Evolutionary conservation across 2,329 filamentous ascomycete genomes (phyloP), one percentile per base, ranked within the genome.

Genomic region (Fusarium marasasianum): DNA sequence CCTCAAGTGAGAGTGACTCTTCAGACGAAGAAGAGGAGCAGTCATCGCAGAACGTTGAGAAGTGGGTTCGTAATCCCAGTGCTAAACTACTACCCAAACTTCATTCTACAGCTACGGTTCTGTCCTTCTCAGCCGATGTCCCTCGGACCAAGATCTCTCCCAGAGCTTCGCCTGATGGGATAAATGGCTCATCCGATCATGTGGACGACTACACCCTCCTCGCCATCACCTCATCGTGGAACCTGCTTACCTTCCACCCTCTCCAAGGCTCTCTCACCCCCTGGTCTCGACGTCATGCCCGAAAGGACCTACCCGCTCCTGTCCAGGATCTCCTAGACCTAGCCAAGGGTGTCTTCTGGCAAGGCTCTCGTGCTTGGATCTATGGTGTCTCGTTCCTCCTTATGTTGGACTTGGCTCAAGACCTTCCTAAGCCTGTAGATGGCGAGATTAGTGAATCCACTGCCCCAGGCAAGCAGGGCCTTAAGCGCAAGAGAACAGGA

Each of bases 381-480:
- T 98, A 97, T 79, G 95, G 96, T 12, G 89, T 91, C 45, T 91
- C 90, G 3, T 98, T 95, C 88, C 83, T 99, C 31, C 95, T 94
- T 84, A 98, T 98, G 95, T 90, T 99, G 69, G 95, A 98, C 81
- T 85, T 97, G 37, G 89, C 89, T 26, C 88, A 89, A 77, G 92
- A 98, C 80, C 87, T 96, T 33, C 79, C 79, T n/a, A 77, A 79
- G 43, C 72, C 78, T 2, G 66, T 74, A 3, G 74, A 81, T 22
- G 73, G 79, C n/a, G 80, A 82, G 40, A 70, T 82, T 81, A 72
- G 75, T 72, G 66, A 77, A 65, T 54, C 64, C 44, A 58, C 65
- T 26, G 26, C 71, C 20, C 70, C 47, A 59, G 69, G 57, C 62
- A 78, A 72, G 70, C 80, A 74, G 24, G 84, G 81, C 67, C 87